A percentile compares a stretch with the other conserved stretches of the same genome.
Evolutionary conservation across 257 asterid species (phyloP).

Genomic region (Nicotiana attenuata): DNA sequence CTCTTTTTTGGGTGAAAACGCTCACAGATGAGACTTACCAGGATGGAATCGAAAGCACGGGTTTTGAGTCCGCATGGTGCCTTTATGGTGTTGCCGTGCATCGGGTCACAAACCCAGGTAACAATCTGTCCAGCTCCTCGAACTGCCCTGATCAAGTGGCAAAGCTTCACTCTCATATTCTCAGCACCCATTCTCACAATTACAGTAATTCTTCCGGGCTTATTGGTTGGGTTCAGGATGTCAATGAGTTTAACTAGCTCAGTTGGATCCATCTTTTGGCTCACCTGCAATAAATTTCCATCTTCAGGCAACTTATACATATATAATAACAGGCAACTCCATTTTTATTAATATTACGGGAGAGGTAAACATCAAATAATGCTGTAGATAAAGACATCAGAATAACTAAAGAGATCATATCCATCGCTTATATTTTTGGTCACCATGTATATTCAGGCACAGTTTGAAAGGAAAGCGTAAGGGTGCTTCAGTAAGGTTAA

Average conservation of each 20-base stretch:
- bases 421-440: background rate
- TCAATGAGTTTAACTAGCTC: slow-evolving; percentile 68
- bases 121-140: slow-evolving; percentile 76
- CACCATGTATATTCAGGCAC: background rate
- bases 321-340: background rate
- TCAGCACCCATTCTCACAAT: slow-evolving; percentile 90
- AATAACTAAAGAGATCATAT: background rate
- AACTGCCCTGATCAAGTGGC: slow-evolving; percentile 76
- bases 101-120: slow-evolving; percentile 89
- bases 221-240: slow-evolving; percentile 61
- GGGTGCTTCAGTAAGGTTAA: background rate
- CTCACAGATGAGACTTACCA: slow-evolving; percentile 32
- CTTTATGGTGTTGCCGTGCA: slow-evolving; percentile 87
- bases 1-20: background rate
- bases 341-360: background rate
- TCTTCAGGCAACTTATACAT: too few relatives aligned
- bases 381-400: background rate
- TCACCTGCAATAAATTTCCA: slow-evolving; percentile 47
- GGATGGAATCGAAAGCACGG: slow-evolving; percentile 75
- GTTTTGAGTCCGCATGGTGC: slow-evolving; percentile 91
- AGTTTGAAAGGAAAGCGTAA: background rate
- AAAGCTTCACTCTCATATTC: slow-evolving; percentile 83
- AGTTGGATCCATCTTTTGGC: slow-evolving; percentile 87
- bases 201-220: slow-evolving; percentile 75
- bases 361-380: background rate